A percentile compares a stretch with the other conserved stretches of the same genome.
Evolutionary conservation across 164 flowering plant species (phyloP).

Genomic region (Kalanchoe fedtschenkoi): DNA sequence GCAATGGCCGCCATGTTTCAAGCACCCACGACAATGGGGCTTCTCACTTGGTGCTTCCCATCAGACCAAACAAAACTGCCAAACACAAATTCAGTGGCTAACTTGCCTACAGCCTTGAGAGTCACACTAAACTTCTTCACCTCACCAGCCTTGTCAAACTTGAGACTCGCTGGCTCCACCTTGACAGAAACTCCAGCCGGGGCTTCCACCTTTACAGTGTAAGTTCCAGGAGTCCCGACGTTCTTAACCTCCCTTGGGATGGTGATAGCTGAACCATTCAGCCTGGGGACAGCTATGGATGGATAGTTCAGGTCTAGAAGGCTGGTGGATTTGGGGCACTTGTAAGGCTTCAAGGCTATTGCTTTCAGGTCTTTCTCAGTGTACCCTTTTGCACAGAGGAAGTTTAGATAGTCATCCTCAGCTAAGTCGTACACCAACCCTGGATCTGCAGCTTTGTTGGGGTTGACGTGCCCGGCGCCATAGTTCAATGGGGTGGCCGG

Average conservation of each 20-base stretch:
- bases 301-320: conserved; percentile 11
- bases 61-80: conserved; percentile 12
- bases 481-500: conserved; percentile 6
- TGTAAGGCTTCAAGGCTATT: background rate
- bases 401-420: conserved; percentile 8
- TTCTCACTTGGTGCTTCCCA: conserved; percentile 9
- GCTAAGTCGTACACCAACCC: conserved; percentile 11
- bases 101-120: background rate
- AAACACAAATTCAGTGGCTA: background rate
- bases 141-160: conserved; percentile 7
- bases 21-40: conserved; percentile 9
- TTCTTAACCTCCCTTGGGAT: conserved; percentile 9
- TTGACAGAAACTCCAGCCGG: background rate
- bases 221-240: conserved; percentile 5
- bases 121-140: conserved; percentile 9
- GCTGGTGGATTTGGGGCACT: conserved; percentile 1
- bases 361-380: background rate
- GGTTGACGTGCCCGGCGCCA: conserved; percentile 8
- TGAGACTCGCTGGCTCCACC: conserved; percentile 4
- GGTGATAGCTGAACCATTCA: background rate
- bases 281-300: conserved; percentile 9
- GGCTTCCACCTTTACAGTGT: background rate
- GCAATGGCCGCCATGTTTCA: background rate
- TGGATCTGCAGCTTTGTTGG: conserved; percentile 8
- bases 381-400: conserved; percentile 12